Evolutionary conservation across 2,329 filamentous ascomycete genomes (phyloP).

Genomic region (Diaporthe vaccinii): DNA sequence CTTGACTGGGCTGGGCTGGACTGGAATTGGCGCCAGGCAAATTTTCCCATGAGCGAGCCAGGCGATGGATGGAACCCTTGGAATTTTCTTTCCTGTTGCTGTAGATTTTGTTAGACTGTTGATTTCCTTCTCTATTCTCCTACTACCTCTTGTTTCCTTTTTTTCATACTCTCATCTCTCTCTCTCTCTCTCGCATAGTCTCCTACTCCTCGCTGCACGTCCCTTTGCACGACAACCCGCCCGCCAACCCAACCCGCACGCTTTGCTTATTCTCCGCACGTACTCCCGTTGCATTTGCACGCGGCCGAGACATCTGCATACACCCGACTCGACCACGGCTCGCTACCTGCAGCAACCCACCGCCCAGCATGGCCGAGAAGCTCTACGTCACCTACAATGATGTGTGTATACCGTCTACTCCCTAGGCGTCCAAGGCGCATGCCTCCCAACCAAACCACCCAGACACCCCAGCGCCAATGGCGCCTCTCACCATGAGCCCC

Average conservation of each 20-base stretch:
- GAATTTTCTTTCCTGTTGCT: constrained; percentile 24
- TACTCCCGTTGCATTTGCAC: constrained; percentile 24
- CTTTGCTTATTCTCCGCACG: constrained; percentile 26
- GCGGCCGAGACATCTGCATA: constrained; percentile 34
- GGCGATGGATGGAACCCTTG: constrained; percentile 20
- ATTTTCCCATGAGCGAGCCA: constrained; percentile 26
- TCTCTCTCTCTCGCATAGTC: background rate
- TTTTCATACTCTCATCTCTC: background rate
- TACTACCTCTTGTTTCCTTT: background rate
- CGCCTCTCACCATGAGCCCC: too few relatives aligned
- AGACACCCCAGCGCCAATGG: background rate
- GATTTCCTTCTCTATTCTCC: too few relatives aligned
- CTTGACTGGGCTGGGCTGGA: constrained; percentile 1
- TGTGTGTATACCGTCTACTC: constrained; percentile 64
- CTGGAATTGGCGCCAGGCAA: constrained; percentile 7
- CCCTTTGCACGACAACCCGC: background rate
- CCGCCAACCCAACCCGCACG: background rate
- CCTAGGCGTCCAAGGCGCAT: background rate
- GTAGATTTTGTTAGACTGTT: background rate
- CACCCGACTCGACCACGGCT: constrained; percentile 21
- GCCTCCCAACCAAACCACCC: background rate
- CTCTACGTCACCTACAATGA: constrained; percentile 93
- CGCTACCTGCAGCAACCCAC: constrained; percentile 36
- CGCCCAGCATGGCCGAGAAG: constrained; percentile 81
- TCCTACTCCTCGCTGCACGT: background rate